Percentiles rank a stretch among this genome's conserved stretches.
These are phyloP conservation scores for Telopea speciosissima DNA, from an alignment of 177 flowering plant species.

Conservation along the genomic window DNA sequence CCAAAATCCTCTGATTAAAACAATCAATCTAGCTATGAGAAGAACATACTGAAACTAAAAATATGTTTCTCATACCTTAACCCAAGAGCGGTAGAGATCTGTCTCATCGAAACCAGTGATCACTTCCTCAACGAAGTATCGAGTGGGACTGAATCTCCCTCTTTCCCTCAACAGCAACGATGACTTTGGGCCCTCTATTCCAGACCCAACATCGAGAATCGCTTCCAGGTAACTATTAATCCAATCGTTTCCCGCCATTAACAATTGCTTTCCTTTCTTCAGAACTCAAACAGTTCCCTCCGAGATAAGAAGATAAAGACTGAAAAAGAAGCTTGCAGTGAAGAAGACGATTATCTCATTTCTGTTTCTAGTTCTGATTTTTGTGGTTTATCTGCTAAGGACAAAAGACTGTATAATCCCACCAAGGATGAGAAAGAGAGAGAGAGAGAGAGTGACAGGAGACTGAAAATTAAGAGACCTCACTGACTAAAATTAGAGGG, in stretches of 20 bases:
- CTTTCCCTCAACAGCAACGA: slow-evolving; percentile 70
- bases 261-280: background rate
- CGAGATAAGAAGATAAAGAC: background rate
- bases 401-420: no score
- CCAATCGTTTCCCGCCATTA: slow-evolving; percentile 99
- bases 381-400: no score
- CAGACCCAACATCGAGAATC: slow-evolving; percentile 84
- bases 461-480: no score
- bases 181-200: slow-evolving; percentile 50
- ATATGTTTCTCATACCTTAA: slow-evolving; percentile 33
- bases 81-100: slow-evolving; percentile 96
- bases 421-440: background rate
- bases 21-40: no score
- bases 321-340: background rate
- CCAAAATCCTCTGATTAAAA: background rate
- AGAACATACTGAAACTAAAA: background rate
- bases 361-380: background rate
- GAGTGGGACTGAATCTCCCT: slow-evolving; percentile 93
- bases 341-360: background rate
- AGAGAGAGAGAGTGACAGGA: background rate
- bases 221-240: slow-evolving; percentile 95
- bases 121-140: slow-evolving; percentile 94
- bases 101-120: slow-evolving; percentile 99
- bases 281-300: background rate
- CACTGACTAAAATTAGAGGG: no score